Conservation (phyloP, 805 yeast genomes). For the Alloascoidea hylecoeti region DNA sequence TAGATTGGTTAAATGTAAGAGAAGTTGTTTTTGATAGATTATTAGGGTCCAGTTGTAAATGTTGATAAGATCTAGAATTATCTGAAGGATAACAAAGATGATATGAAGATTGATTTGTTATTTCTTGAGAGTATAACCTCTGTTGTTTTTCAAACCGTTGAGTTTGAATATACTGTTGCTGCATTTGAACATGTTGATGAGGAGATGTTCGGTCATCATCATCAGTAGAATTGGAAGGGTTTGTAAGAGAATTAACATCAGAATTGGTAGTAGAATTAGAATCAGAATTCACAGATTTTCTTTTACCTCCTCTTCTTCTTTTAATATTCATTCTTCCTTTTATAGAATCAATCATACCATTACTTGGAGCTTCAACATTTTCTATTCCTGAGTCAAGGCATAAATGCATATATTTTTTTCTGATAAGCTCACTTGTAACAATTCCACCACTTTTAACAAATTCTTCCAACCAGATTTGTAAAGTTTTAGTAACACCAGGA, state of each 20-base stretch:
- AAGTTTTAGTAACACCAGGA: not conserved
- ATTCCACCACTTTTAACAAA: not conserved
- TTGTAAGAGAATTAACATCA: not conserved
- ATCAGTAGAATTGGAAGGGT: not conserved
- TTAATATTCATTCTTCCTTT: not conserved
- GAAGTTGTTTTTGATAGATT: not conserved
- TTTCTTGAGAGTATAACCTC: not conserved
- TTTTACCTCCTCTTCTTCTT: not conserved
- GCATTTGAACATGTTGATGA: not conserved
- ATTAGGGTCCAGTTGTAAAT: not conserved
- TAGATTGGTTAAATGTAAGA: not conserved
- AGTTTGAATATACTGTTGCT: not conserved
- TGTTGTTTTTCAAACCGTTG: not conserved
- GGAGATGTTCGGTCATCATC: too few species aligned
- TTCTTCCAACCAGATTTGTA: not conserved
- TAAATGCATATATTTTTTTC: not conserved
- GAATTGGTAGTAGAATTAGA: not conserved
- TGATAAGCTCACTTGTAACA: not conserved
- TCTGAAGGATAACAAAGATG: too few species aligned
- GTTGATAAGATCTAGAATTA: too few species aligned
- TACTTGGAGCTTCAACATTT: not conserved
- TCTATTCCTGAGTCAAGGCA: not conserved
- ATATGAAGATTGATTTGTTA: too few species aligned
- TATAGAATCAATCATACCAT: slow-evolving; percentile 1
- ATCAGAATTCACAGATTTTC: not conserved